Percentiles rank a stretch among this genome's conserved stretches.
Evolutionary conservation across 78 protist genomes (phyloP).

Genomic region (Protostelium mycophagum): DNA sequence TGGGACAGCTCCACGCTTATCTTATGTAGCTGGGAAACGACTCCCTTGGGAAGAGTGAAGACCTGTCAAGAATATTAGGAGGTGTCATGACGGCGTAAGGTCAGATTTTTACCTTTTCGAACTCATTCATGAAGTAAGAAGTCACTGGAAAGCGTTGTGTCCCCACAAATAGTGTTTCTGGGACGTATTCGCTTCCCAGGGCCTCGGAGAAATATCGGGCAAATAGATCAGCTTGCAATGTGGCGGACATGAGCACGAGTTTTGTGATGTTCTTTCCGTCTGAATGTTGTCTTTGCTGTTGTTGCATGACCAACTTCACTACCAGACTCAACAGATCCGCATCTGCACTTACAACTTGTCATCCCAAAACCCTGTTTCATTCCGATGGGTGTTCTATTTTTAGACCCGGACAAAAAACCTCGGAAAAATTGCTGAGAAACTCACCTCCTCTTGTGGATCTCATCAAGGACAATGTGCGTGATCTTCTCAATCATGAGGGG

Average conservation of each 20-base stretch:
- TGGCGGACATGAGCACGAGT: slow-evolving; percentile 87
- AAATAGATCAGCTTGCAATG: slow-evolving; percentile 76
- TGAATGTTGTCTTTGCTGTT: background rate
- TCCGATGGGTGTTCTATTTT: no score
- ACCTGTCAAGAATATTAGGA: slow-evolving; percentile 13
- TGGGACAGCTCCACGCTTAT: background rate
- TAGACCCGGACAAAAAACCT: no score
- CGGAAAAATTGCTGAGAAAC: no score
- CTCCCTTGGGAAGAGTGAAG: no score
- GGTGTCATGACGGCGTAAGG: background rate
- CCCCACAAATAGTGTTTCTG: background rate
- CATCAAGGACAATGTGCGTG: background rate
- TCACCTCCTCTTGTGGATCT: background rate
- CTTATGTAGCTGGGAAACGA: background rate
- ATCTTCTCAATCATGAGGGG: no score
- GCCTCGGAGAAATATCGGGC: slow-evolving; percentile 49
- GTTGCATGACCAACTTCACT: background rate
- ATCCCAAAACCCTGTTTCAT: no score
- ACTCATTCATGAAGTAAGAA: background rate
- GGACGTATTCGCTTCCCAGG: slow-evolving; percentile 5
- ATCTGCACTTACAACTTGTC: background rate
- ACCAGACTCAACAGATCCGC: background rate
- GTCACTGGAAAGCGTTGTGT: background rate
- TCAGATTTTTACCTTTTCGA: background rate
- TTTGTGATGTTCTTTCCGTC: background rate